A percentile compares a stretch with the other conserved stretches of the same genome.
Evolutionary conservation across 2,329 filamentous ascomycete genomes (phyloP).

Genomic region (Venturia asperata): DNA sequence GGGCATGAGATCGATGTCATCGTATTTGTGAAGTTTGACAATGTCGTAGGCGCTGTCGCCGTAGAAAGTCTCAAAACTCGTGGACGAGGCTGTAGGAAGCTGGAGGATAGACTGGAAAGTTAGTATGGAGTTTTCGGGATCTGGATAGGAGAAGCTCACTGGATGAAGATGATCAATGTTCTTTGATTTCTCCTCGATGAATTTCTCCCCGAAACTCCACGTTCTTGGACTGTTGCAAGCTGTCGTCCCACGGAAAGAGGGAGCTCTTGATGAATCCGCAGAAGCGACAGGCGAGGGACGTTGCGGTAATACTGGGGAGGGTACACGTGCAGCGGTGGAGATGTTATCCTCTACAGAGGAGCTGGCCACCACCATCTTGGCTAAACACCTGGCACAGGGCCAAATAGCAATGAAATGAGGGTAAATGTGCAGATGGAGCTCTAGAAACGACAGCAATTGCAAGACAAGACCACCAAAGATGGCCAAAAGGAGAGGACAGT

Average conservation of each 20-base stretch:
- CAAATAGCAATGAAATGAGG: not conserved
- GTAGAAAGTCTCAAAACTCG: constrained; percentile 41
- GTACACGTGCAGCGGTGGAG: not conserved
- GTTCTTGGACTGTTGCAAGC: constrained; percentile 4
- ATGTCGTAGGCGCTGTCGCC: constrained; percentile 18
- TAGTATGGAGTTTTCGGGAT: not conserved
- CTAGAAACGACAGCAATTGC: not conserved
- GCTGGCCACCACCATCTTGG: not conserved
- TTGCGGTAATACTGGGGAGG: not conserved
- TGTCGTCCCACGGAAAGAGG: not conserved
- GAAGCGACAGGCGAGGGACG: not conserved
- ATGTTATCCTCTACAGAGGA: not conserved
- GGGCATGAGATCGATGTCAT: constrained; percentile 34
- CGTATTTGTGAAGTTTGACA: constrained; percentile 25
- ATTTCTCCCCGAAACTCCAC: constrained; percentile 14
- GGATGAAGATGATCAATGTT: not conserved
- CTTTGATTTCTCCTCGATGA: constrained; percentile 9
- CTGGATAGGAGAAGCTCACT: not conserved
- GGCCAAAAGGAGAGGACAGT: not conserved
- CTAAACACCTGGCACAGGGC: not conserved
- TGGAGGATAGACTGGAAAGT: not conserved
- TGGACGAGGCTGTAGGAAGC: not conserved
- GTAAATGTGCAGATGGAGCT: not conserved
- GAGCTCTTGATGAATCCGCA: not conserved
- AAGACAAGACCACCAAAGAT: not conserved